Base-by-base conservation (phyloP, 2,329 filamentous ascomycete genomes). In the Basipetospora chlamydospora region DNA sequence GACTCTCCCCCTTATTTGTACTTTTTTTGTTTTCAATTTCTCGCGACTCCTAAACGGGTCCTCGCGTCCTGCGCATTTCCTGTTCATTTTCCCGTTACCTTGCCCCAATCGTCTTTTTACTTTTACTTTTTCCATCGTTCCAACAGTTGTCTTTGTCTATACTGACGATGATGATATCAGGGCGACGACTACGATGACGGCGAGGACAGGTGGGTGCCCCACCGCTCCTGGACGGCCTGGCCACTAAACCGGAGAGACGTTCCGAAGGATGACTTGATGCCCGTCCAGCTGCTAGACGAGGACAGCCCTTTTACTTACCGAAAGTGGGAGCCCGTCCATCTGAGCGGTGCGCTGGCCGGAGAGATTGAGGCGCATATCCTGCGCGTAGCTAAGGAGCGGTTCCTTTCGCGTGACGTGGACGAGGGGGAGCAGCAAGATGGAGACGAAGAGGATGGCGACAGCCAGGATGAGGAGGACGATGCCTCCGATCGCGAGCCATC, bases 191-290 rank as follows among this genome's bases (percentile, higher is more conserved):
- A 37, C 5, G 25, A 31, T 10, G 28, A 30, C 8, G 20, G 9
- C 5, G 32, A 25, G 21, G 30, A 28, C 11, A 16, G 32, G 30
- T 77, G 71, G 66, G 54, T 53, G 4, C 70, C 70, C 2, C 63
- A 70, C 0, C 72, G 68, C 40, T 44, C 51, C 4, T 95, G 88
- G 87, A 83, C 82, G 13, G 81, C 86, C 1, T 95, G 88, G 88
- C 88, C 88, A 4, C 54, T 92, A 49, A 64, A 65, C 15, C 62
- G 70, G 4, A 57, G 63, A 6, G 58, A 67, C 18, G 74, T 90
- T 6, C 82, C 81, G 2, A 58, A 61, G 12, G 60, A 64, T 11
- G 60, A 61, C 15, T 67, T 81, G 42, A 52, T 61, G 36, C 36
- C 35, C 35, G 63, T 60, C 44, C 59, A 52, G 42, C 51, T 52